Evolutionary conservation across 768 basidiomycete species (phyloP), one percentile per base, ranked within the genome.

Genomic region (Polyporus arcularius): DNA sequence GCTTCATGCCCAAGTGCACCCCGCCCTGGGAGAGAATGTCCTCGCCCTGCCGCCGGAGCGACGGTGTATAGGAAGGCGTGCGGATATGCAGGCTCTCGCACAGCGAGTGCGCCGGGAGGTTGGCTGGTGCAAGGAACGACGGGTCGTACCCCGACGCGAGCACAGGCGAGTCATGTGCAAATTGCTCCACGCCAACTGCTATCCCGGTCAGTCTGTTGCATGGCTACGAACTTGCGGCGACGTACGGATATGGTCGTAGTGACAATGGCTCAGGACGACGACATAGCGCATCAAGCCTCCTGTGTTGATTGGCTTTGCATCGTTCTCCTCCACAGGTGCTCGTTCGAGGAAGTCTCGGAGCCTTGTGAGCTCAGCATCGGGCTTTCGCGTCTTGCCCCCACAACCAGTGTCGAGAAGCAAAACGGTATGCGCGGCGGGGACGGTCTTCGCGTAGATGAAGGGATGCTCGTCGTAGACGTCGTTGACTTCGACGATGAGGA

Each of bases 241-340:
- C 82, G 53, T 68, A 85, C 83, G 71, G 39, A 85, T 85, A 63
- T 85, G 83, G 63, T 85, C 84, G 62, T 82, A 84, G 62, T 85
- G 84, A 58, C 82, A 83, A 66, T 85, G 83, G 11, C 78, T 83
- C 43, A 78, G 71, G 21, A 80, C 79, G 9, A 85, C 76, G 40
- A 82, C 65, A 59, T 85, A 85, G 40, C 68, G 65, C 75, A 80
- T 67, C 48, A 60, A 66, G 10, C 78, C 77, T 3, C 66, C 72
- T 45, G 70, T 68, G 61, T 85, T 85, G 62, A 85, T 69, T 28
- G 83, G 78, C 41, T 57, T 55, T 15, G 73, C 76, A 10, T 62
- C 72, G 62, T 84, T 84, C 51, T 80, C 80, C 5, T 68, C 65
- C 28, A 85, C 64, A 2, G 61, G 61, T 4, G 80, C 75, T 14